Conservation (phyloP, 768 basidiomycete genomes). For the Pisolithus orientalis region DNA sequence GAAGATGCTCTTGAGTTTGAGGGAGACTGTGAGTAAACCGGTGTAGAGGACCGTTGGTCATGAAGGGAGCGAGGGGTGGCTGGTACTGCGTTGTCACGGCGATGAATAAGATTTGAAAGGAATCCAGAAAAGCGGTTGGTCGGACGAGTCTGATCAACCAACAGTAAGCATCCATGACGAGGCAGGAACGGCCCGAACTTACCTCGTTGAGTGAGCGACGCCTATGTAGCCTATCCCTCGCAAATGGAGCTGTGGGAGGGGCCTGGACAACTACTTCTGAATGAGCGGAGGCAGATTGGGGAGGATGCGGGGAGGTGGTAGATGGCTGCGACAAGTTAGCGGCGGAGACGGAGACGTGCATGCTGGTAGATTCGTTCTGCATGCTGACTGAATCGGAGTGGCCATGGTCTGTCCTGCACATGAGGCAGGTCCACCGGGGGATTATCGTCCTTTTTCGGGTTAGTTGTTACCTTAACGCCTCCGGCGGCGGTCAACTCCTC, state of each 20-base stretch:
- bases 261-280: conserved; percentile 7
- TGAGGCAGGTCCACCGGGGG: conserved; percentile 32
- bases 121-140: conserved; percentile 82
- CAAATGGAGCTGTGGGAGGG: conserved; percentile 13
- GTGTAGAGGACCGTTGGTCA: conserved; percentile 27
- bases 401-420: conserved; percentile 33
- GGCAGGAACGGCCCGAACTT: conserved; percentile 6
- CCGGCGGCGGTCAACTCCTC: conserved; percentile 17
- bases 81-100: conserved; percentile 45
- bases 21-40: conserved; percentile 27
- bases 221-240: conserved; percentile 35
- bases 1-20: conserved; percentile 48
- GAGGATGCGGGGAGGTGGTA: conserved; percentile 25
- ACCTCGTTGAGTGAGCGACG: conserved; percentile 60
- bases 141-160: conserved; percentile 42
- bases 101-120: conserved; percentile 70
- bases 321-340: conserved; percentile 30
- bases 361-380: conserved; percentile 49
- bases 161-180: conserved; percentile 2
- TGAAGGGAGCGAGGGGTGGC: conserved; percentile 25
- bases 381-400: conserved; percentile 48
- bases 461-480: conserved; percentile 23
- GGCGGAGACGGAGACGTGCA: conserved; percentile 43
- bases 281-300: background rate
- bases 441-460: conserved; percentile 20